Base-by-base conservation (phyloP, 192 early-diverging fungal genomes). In the Cetraspora pellucida region DNA sequence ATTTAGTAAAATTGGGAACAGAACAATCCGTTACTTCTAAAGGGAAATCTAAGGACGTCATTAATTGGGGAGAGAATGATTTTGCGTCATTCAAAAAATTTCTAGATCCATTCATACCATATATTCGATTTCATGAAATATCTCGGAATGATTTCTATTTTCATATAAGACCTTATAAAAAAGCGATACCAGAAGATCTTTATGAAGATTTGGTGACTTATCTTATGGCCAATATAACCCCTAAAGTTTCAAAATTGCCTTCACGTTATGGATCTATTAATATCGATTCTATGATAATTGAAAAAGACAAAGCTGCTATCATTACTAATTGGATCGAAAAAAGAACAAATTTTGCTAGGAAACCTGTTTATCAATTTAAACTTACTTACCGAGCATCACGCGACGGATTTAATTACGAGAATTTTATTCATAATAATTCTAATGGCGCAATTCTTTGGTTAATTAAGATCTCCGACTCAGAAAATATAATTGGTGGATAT, bases 1-100 rank as follows among this genome's bases (percentile, higher is more conserved):
- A 74, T 74, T 21, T 74, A 9, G 27, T 74, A 23, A 58, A 55
- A 43, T 74, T 55, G 72, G 72, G 72, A 25, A 44, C 23, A 19
- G 55, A 55, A 28, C 55, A 74, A 43, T 55, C 72, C 1, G 27
- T 6, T 8, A 64, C 19, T 64, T 64, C 13, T 16, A 37, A 14
- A 9, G 11, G n/a, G 43, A 37, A 58, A 74, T 9, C 9, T 2
- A 21, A 46, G n/a, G n/a, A n/a, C n/a, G n/a, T n/a, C n/a, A n/a
- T n/a, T n/a, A n/a, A n/a, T n/a, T n/a, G n/a, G n/a, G n/a, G n/a
- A n/a, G n/a, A n/a, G n/a, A n/a, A n/a, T 2, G 58, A 60, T 19
- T 74, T 74, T 21, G 13, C 3, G 59, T 21, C 17, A 1, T 60
- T 74, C 10, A n/a, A 49, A 17, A 60, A 74, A 10, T 61, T 43